phyloP scores from a whole-genome alignment of 1,139 yeast genomes.

The Kluyveromyces sp. region DNA sequence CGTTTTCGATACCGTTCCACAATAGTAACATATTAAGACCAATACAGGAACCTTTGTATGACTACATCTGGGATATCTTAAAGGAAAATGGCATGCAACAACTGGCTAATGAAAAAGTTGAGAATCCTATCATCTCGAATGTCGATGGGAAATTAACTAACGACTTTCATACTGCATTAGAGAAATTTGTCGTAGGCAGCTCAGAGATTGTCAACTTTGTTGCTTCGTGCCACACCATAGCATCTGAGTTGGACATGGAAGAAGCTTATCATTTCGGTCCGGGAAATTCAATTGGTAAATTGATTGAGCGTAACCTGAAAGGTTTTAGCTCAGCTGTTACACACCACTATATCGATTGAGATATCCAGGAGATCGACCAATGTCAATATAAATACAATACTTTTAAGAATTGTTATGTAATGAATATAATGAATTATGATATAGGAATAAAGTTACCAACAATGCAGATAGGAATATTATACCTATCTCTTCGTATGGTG shows the following conservation, averaged over 20 bases:
- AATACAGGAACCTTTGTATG: constrained; percentile 28
- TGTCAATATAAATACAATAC: no score
- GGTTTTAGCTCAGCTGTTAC: neutral
- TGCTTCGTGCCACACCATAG: constrained; percentile 26
- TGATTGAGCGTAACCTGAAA: constrained; percentile 21
- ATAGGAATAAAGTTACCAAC: constrained; percentile 94
- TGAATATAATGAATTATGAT: constrained; percentile 5
- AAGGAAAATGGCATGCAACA: constrained; percentile 23
- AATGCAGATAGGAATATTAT: constrained; percentile 92
- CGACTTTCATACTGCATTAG: constrained; percentile 26
- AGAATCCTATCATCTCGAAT: constrained; percentile 25
- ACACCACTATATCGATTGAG: neutral
- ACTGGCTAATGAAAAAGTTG: constrained; percentile 11
- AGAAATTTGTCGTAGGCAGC: constrained; percentile 28
- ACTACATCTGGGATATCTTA: constrained; percentile 26
- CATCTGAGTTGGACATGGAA: constrained; percentile 9
- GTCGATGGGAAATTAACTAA: constrained; percentile 24
- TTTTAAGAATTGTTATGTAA: neutral
- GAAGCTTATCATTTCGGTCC: constrained; percentile 27
- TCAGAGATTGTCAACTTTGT: constrained; percentile 29
- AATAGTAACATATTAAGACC: constrained; percentile 25
- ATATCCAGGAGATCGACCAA: no score
- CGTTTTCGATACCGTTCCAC: constrained; percentile 29
- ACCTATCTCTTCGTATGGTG: constrained; percentile 85
- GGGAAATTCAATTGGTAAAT: constrained; percentile 23